These are phyloP conservation scores for Fulvia fulva DNA, from an alignment of 2,329 filamentous ascomycete species.

Conservation along the genomic window DNA sequence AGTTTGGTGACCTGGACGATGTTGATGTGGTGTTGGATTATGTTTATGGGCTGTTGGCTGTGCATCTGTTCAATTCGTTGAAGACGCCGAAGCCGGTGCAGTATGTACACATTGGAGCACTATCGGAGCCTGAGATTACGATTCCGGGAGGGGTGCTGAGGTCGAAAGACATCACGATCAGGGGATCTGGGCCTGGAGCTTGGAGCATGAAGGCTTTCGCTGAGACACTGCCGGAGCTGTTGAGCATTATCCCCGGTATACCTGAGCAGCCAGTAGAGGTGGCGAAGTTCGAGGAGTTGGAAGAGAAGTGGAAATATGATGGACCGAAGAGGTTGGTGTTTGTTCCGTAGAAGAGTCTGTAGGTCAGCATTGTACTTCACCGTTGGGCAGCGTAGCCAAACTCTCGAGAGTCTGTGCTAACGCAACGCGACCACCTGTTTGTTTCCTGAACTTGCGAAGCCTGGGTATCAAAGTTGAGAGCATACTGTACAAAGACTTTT, in stretches of 20 bases:
- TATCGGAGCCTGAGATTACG: constrained; percentile 38
- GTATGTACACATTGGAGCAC: constrained; percentile 51
- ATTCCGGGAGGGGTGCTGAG: constrained; percentile 43
- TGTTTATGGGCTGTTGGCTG: constrained; percentile 48
- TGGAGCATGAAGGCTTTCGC: constrained; percentile 25
- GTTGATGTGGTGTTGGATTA: constrained; percentile 57
- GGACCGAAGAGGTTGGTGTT: constrained; percentile 23
- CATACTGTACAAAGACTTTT: neutral
- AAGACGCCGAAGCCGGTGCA: constrained; percentile 45
- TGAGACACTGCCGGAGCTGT: constrained; percentile 22
- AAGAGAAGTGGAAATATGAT: constrained; percentile 24
- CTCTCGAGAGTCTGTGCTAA: no score
- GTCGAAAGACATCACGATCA: constrained; percentile 46
- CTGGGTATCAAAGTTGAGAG: neutral
- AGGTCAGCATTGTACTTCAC: no score
- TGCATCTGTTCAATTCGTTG: constrained; percentile 42
- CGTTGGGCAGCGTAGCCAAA: no score
- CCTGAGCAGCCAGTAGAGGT: constrained; percentile 25
- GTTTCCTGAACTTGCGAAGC: no score
- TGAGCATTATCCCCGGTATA: constrained; percentile 17
- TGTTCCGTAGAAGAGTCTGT: constrained; percentile 11
- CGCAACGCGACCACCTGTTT: no score
- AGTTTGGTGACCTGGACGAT: constrained; percentile 45
- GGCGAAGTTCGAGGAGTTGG: constrained; percentile 24
- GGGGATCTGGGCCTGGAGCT: constrained; percentile 28